A percentile compares a stretch with the other conserved stretches of the same genome.
Conservation (phyloP, 2,329 filamentous ascomycete species). For the Fusarium sp. region DNA sequence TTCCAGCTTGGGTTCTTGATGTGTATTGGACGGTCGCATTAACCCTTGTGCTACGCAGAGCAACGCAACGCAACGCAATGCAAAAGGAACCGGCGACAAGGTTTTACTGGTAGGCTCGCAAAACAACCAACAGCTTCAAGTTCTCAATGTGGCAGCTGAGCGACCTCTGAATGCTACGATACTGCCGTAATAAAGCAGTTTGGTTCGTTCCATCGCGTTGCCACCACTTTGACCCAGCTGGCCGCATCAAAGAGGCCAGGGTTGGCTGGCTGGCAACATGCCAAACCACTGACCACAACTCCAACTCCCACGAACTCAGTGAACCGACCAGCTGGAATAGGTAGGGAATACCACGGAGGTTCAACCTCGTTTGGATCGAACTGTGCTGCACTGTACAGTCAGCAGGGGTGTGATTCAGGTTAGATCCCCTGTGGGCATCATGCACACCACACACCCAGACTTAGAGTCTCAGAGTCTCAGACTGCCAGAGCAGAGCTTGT, state of each 20-base stretch:
- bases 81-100: slow-evolving; percentile 10
- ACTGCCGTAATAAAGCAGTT: slow-evolving; percentile 21
- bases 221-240: slow-evolving; percentile 22
- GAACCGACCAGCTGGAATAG: slow-evolving; percentile 38
- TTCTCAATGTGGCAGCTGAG: slow-evolving; percentile 31
- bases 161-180: slow-evolving; percentile 24
- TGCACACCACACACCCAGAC: slow-evolving; percentile 27
- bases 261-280: slow-evolving; percentile 1
- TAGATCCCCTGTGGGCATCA: slow-evolving; percentile 37
- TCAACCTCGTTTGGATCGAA: slow-evolving; percentile 30
- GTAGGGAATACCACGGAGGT: slow-evolving; percentile 41
- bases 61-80: slow-evolving; percentile 10
- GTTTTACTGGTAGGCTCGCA: slow-evolving; percentile 17
- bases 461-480: neutral
- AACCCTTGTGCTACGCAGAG: slow-evolving; percentile 23
- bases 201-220: slow-evolving; percentile 17
- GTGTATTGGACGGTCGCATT: slow-evolving; percentile 19
- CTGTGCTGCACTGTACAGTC: slow-evolving; percentile 33
- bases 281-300: slow-evolving; percentile 8
- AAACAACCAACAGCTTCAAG: slow-evolving; percentile 12
- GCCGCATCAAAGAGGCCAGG: slow-evolving; percentile 15
- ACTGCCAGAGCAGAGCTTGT: neutral
- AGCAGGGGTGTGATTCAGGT: slow-evolving; percentile 34
- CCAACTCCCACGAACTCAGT: neutral
- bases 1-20: slow-evolving; percentile 16